Percentiles rank a stretch among this genome's conserved stretches.
phyloP scores from a whole-genome alignment of 371 early-diverging fungal genomes.

The Rhizopus delemar region DNA sequence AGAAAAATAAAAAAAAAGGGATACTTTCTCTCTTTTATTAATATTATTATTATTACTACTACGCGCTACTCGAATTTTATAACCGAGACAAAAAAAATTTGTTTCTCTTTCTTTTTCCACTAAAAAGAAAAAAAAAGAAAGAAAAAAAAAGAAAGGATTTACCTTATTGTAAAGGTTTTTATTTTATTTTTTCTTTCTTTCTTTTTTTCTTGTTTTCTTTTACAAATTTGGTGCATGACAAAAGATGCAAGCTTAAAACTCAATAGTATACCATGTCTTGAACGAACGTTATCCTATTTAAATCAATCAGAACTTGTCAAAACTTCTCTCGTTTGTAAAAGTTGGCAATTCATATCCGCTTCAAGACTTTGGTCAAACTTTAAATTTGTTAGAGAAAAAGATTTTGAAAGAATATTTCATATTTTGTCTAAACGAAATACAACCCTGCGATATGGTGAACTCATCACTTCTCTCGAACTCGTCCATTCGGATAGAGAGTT shows the following conservation, averaged over 20 bases:
- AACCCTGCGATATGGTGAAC: constrained; percentile 31
- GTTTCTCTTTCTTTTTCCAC: neutral
- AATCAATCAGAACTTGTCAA: constrained; percentile 27
- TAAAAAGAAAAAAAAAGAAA: neutral
- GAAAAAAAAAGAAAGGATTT: neutral
- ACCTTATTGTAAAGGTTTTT: neutral
- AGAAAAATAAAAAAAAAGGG: neutral
- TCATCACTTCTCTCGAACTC: constrained; percentile 40
- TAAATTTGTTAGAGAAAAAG: constrained; percentile 42
- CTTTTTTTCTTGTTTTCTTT: neutral
- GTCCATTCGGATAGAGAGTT: constrained; percentile 47
- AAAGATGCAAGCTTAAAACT: constrained; percentile 41
- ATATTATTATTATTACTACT: too few relatives aligned
- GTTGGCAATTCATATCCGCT: constrained; percentile 33
- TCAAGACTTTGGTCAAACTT: constrained; percentile 40
- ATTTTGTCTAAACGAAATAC: constrained; percentile 37
- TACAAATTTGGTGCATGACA: constrained; percentile 36
- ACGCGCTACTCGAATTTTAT: neutral
- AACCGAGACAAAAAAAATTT: neutral
- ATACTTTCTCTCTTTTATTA: neutral
- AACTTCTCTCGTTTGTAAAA: constrained; percentile 29
- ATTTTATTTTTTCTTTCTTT: neutral
- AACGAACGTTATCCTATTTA: constrained; percentile 32
- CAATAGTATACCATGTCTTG: constrained; percentile 22
- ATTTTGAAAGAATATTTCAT: constrained; percentile 47